Evolutionary conservation across 2,329 filamentous ascomycete genomes (phyloP), one percentile per base, ranked within the genome.

Genomic region (Pyrenophora tritici-repentis): DNA sequence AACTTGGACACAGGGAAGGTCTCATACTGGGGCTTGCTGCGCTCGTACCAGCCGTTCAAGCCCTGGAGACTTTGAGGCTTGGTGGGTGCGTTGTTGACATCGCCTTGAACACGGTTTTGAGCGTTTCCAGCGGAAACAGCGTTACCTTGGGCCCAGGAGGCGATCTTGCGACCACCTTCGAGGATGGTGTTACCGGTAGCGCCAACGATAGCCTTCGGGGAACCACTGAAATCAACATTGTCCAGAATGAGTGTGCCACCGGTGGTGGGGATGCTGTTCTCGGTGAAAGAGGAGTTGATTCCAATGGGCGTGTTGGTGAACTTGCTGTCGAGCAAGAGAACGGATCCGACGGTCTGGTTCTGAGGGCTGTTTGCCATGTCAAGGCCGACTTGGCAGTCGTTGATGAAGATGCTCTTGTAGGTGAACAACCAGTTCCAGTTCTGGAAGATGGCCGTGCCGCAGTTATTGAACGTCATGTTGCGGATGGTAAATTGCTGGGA

Each of bases 11-110:
- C 83, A 3, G 85, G 74, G 2, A 90, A 75, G 35, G 78, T 77
- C 68, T 89, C 84, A 70, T 97, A 99, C 73, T 96, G 90, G 12
- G 94, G 94, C 81, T 94, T 96, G 73, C 86, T 88, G 61, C 89
- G 88, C 58, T 91, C 88, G 70, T 92, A 91, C 63, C 97, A 79
- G 32, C 64, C 86, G 59, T 89, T 90, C 18, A 79, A 73, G 57
- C 85, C 80, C 33, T 92, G 79, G 13, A 97, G 86, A 18, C 73
- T 77, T 10, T 79, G 73, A 6, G 91, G 89, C 76, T 90, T 93
- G 47, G 76, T 69, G 33, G 85, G 76, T 20, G 79, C 76, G 42
- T 61, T 63, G 34, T 63, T 59, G 22, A 74, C 55, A 71, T 78
- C 62, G 32, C 76, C 83, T 75, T 94, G 90, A 5, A 88, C 77